A percentile compares a stretch with the other conserved stretches of the same genome.
phyloP scores from a whole-genome alignment of 805 yeast species.

The Nakazawaea holstii region DNA sequence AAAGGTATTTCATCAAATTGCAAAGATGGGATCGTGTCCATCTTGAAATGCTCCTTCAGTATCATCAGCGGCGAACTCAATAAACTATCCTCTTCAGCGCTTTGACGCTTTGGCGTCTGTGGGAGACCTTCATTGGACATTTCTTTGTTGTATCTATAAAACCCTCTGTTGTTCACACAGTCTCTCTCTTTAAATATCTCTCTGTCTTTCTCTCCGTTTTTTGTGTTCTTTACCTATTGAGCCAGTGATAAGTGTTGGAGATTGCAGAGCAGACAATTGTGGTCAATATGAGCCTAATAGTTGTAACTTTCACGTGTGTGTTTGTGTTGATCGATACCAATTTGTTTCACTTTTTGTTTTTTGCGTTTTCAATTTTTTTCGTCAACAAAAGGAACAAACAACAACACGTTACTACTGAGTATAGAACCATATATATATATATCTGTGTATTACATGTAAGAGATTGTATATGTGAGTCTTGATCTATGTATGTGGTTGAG shows the following conservation, averaged over 20 bases:
- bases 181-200: neutral
- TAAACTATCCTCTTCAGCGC: neutral
- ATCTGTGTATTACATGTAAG: too few relatives aligned
- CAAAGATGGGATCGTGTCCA: constrained; percentile 4
- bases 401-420: too few relatives aligned
- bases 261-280: too few relatives aligned
- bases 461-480: too few relatives aligned
- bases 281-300: too few relatives aligned
- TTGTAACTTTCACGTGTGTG: too few relatives aligned
- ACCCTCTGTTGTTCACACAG: neutral
- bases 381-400: neutral
- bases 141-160: neutral
- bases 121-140: neutral
- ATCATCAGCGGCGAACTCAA: neutral
- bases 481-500: too few relatives aligned
- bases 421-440: too few relatives aligned
- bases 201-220: neutral
- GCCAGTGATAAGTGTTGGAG: too few relatives aligned
- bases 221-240: too few relatives aligned
- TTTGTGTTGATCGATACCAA: neutral
- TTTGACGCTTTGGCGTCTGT: neutral
- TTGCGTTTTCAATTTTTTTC: neutral
- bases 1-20: constrained; percentile 1
- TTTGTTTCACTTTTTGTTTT: neutral
- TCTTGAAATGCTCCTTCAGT: neutral